Conservation (phyloP, 257 asterid species). For the Rubia yunnanensis region DNA sequence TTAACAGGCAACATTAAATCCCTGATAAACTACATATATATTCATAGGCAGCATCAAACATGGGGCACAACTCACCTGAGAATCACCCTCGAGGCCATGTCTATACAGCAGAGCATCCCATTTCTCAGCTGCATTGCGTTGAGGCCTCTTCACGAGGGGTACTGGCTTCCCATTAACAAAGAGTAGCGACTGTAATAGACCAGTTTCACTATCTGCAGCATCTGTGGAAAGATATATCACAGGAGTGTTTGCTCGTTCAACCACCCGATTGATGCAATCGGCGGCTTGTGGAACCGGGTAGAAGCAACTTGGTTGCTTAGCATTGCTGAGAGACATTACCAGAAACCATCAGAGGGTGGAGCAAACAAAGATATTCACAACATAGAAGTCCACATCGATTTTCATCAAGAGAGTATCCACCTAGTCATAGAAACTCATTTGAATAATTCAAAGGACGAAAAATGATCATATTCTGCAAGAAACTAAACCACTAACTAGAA, state of each 20-base stretch:
- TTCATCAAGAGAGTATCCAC: neutral
- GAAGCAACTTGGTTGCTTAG: slow-evolving; percentile 80
- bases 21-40: too few relatives aligned
- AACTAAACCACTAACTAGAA: neutral
- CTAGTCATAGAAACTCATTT: too few relatives aligned
- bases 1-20: neutral
- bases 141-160: slow-evolving; percentile 85
- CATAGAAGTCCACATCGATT: neutral
- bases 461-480: neutral
- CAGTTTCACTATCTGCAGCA: slow-evolving; percentile 93
- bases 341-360: slow-evolving; percentile 9
- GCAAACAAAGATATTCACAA: neutral
- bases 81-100: slow-evolving; percentile 70
- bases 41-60: too few relatives aligned
- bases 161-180: slow-evolving; percentile 59
- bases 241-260: slow-evolving; percentile 60
- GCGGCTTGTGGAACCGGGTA: slow-evolving; percentile 97
- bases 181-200: slow-evolving; percentile 76
- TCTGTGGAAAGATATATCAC: slow-evolving; percentile 90
- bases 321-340: slow-evolving; percentile 53
- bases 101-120: slow-evolving; percentile 97
- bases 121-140: slow-evolving; percentile 80
- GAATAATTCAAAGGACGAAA: neutral
- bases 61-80: slow-evolving; percentile 64
- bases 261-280: slow-evolving; percentile 77